Conservation (phyloP, 176 grass and related monocot genomes). For the Aechmea fasciata region DNA sequence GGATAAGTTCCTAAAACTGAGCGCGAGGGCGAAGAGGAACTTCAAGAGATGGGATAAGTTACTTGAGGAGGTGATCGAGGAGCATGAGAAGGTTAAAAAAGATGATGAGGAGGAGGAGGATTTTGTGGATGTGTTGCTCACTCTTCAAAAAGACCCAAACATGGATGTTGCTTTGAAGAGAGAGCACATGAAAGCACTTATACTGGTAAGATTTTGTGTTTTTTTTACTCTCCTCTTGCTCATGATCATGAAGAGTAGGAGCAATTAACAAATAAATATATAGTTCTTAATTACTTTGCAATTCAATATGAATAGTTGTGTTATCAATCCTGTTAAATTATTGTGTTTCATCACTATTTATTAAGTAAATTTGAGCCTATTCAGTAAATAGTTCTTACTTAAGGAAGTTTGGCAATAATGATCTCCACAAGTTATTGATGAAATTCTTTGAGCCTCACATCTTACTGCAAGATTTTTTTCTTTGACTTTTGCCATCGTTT, state of each 20-base stretch:
- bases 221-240: not conserved
- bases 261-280: too few relatives aligned
- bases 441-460: too few relatives aligned
- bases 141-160: conserved; percentile 5
- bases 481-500: not conserved
- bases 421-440: too few relatives aligned
- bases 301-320: too few relatives aligned
- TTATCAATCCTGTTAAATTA: too few relatives aligned
- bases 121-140: conserved; percentile 44
- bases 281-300: too few relatives aligned
- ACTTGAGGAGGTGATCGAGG: conserved; percentile 25
- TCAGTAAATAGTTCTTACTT: too few relatives aligned
- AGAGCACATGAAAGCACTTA: conserved; percentile 31
- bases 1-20: conserved; percentile 19
- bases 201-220: conserved; percentile 9
- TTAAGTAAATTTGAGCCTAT: too few relatives aligned
- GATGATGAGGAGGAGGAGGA: conserved; percentile 13
- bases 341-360: too few relatives aligned
- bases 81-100: conserved; percentile 3
- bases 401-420: too few relatives aligned
- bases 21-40: conserved; percentile 21
- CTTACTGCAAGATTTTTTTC: not conserved
- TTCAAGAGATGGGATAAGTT: conserved; percentile 29
- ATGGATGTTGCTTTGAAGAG: conserved; percentile 22
- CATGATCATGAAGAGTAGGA: too few relatives aligned